phyloP scores from a whole-genome alignment of 2,329 filamentous ascomycete species.

The Blastomyces emzantsi region DNA sequence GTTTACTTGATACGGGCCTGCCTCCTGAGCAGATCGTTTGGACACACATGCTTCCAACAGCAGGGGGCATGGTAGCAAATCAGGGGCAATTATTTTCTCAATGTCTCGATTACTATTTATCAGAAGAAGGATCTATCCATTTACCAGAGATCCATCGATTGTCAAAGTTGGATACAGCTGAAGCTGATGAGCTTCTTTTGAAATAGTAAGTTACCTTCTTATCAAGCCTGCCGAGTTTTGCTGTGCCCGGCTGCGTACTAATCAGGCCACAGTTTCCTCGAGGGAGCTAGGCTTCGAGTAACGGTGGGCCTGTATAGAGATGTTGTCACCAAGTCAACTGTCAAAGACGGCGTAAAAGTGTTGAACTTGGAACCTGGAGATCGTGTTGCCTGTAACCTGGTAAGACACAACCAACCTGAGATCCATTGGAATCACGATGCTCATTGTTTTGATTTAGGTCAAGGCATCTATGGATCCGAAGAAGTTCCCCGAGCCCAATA shows the following conservation, averaged over 20 bases:
- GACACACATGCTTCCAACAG: conserved; percentile 50
- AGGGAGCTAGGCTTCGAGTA: conserved; percentile 32
- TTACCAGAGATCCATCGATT: conserved; percentile 42
- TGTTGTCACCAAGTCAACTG: conserved; percentile 25
- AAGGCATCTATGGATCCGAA: conserved; percentile 32
- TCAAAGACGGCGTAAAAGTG: conserved; percentile 29
- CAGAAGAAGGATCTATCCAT: conserved; percentile 40
- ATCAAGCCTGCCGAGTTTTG: not conserved
- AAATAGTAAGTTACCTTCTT: conserved; percentile 38
- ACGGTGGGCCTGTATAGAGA: conserved; percentile 32
- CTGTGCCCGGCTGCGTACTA: not conserved
- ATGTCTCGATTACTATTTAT: conserved; percentile 49
- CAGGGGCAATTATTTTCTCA: conserved; percentile 52
- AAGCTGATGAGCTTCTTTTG: conserved; percentile 42
- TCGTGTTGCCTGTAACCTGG: conserved; percentile 29
- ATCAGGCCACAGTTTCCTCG: conserved; percentile 29
- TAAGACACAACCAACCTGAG: conserved; percentile 55
- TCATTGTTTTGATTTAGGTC: conserved; percentile 30
- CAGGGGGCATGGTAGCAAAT: conserved; percentile 48
- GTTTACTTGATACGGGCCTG: conserved; percentile 41
- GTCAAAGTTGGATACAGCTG: conserved; percentile 37
- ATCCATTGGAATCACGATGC: conserved; percentile 24
- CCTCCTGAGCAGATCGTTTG: conserved; percentile 45
- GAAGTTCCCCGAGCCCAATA: conserved; percentile 31
- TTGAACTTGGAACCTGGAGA: conserved; percentile 30